phyloP scores from a whole-genome alignment of 140 eudicot genomes.

The Senecio squalidus region DNA sequence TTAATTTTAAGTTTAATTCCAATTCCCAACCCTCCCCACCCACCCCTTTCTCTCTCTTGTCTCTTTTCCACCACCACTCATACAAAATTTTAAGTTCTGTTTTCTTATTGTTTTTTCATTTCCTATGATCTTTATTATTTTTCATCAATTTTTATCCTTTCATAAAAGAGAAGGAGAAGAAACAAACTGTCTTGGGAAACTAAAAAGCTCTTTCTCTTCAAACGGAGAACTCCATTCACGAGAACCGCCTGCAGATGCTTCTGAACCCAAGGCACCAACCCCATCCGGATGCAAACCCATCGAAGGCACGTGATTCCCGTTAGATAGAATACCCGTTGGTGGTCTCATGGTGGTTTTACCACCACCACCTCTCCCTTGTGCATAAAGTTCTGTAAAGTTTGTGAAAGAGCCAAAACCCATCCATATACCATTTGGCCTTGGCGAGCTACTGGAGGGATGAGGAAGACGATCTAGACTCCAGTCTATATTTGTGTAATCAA shows the following conservation, averaged over 20 bases:
- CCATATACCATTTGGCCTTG: slow-evolving; percentile 44
- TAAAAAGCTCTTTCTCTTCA: slow-evolving; percentile 76
- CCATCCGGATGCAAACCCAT: slow-evolving; percentile 32
- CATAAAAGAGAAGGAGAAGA: slow-evolving; percentile 67
- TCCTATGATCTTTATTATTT: slow-evolving; percentile 28
- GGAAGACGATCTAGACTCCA: slow-evolving; percentile 69
- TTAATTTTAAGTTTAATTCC: no score
- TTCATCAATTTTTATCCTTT: slow-evolving; percentile 11
- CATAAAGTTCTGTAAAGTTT: slow-evolving; percentile 30
- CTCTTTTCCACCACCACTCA: no score
- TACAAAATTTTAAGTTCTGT: no score
- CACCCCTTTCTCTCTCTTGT: no score
- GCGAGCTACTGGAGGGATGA: slow-evolving; percentile 20
- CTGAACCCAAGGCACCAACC: slow-evolving; percentile 32
- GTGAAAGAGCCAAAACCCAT: slow-evolving; percentile 24
- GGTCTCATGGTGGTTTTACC: slow-evolving; percentile 41
- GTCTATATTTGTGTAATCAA: slow-evolving; percentile 72
- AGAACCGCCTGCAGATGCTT: slow-evolving; percentile 39
- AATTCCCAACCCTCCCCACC: no score
- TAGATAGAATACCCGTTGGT: slow-evolving; percentile 21
- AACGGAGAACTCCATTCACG: no score
- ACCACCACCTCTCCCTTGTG: slow-evolving; percentile 24
- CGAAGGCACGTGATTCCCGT: slow-evolving; percentile 25
- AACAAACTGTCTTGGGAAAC: slow-evolving; percentile 81
- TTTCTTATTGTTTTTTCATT: no score